Evolutionary conservation across 1,139 yeast species (phyloP).

Genomic region (Saccharomyces pastorianus): DNA sequence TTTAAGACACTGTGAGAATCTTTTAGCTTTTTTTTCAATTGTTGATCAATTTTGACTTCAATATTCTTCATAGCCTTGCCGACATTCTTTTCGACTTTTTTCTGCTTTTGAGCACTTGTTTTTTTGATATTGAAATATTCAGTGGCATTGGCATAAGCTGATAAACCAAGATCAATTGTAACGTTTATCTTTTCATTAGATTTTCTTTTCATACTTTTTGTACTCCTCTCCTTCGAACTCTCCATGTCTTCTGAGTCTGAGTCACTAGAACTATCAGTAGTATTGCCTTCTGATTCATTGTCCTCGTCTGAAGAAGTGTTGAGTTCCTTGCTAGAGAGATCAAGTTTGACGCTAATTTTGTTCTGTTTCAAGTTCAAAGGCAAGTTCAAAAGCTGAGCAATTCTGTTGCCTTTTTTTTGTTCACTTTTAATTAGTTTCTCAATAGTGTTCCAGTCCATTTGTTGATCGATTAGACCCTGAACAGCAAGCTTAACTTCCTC

Average conservation of each 20-base stretch:
- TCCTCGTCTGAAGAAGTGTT: slow-evolving; percentile 5
- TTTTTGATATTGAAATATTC: slow-evolving; percentile 73
- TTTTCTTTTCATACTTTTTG: slow-evolving; percentile 12
- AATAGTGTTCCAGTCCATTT: slow-evolving; percentile 92
- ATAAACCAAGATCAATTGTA: slow-evolving; percentile 56
- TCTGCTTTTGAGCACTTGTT: slow-evolving; percentile 68
- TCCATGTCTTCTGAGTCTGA: slow-evolving; percentile 10
- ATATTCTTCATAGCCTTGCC: slow-evolving; percentile 76
- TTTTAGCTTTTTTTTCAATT: slow-evolving; percentile 58
- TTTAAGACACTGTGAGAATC: slow-evolving; percentile 57
- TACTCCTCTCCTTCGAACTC: slow-evolving; percentile 11
- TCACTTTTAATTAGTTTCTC: slow-evolving; percentile 68
- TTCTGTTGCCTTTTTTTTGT: slow-evolving; percentile 52
- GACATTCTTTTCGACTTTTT: slow-evolving; percentile 73
- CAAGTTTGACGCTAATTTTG: slow-evolving; percentile 51
- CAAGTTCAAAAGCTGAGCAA: slow-evolving; percentile 54
- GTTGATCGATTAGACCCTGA: slow-evolving; percentile 60
- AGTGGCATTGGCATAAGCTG: slow-evolving; percentile 91
- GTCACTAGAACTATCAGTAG: slow-evolving; percentile 9
- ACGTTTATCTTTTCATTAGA: slow-evolving; percentile 39
- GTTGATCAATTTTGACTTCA: slow-evolving; percentile 67
- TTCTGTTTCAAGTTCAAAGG: slow-evolving; percentile 70
- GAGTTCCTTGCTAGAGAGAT: slow-evolving; percentile 14
- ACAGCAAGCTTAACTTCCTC: slow-evolving; percentile 67
- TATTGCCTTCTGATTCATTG: slow-evolving; percentile 2